Evolutionary conservation across 1,284 basidiomycete genomes (phyloP), one percentile per base, ranked within the genome.

Genomic region (Irpex lacteus): DNA sequence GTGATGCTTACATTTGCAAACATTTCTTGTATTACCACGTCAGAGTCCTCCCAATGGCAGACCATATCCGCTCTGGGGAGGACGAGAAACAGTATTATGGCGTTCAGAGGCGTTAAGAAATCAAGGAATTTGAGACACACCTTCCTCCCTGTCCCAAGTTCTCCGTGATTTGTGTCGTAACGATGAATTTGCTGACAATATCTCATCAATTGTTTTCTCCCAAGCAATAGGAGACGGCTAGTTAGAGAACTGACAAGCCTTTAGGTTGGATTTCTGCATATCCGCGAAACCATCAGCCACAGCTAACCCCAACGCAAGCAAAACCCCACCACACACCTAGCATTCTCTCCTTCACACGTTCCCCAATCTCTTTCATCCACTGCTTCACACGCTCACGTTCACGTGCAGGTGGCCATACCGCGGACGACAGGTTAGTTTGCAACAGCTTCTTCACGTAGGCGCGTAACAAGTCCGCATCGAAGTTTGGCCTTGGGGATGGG

Each of bases 321-420:
- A 55, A 44, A 37, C 36, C 55, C 60, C 18, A 34, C 57, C 1
- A 66, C 81, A 65, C 67, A 81, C 81, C 78, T 63, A 91, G 69
- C 89, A 93, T 93, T 70, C 91, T 80, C 73, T 91, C 89, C 76
- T 92, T 94, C 40, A 94, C 85, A 53, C 91, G 82, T 69, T 91
- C 89, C 19, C 89, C 88, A 66, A 94, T 89, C 71, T 94, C 90
- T 74, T 88, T 91, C 73, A 91, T 91, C 88, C 89, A 91, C 7
- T 75, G 80, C 74, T 86, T 90, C 15, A 89, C 82, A 61, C 82
- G 82, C 52, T 92, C 90, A 44, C 85, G 81, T 65, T 93, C 90
- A 68, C 85, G 85, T 56, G 81, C 71, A 57, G 86, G 85, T 55
- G 87, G 83, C 90, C 90, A 93, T n/a, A 81, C 72, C 60, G 80